Base-by-base conservation (phyloP, 805 yeast species). In the Kregervanrija delftensis region DNA sequence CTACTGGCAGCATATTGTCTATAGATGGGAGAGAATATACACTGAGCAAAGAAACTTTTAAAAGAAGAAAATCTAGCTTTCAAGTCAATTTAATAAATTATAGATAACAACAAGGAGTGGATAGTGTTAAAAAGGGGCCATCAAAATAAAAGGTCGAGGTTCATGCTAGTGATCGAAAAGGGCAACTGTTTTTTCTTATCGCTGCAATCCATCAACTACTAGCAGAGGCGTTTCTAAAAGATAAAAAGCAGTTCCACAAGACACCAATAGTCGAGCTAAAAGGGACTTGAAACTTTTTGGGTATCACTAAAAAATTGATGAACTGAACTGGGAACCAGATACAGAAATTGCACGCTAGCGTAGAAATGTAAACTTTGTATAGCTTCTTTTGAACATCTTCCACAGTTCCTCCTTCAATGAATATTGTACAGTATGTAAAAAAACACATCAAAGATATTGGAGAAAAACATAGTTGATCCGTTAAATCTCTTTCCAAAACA, bases 211-310 rank as follows among this genome's bases (percentile, higher is more conserved):
- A 34, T 17, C 22, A 10, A 15, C 14, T 13, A 31, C 34, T 39
- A 2, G 45, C 43, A 32, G 58, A 44, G 1, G 87, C 81, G 54
- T 87, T 87, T 56, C 86, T 72, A 75, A 86, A 79, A 0, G 96
- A 88, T 41, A 91, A 67, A 66, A 85, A 90, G 43, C 96, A 89
- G 60, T 93, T 91, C 98, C 99, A 91, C 33, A 91, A 67, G 14
- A 91, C 95, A 30, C 96, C 91, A 5, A 93, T 70, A 14, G 66
- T 86, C 8, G 93, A 83, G 44, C 95, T 82, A 61, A 93, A 91
- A 0, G 97, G 96, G 5, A 91, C 95, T 63, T 91, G 98, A 53
- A 80, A 76, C 48, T 72, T 72, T 47, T 78, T 71, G 1, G 91
- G 91, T 63, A 86, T 75, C 2, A 83, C 57, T 44, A 82, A 68